Base-by-base conservation (phyloP, 164 flowering plant genomes). In the Cinnamomum chago region DNA sequence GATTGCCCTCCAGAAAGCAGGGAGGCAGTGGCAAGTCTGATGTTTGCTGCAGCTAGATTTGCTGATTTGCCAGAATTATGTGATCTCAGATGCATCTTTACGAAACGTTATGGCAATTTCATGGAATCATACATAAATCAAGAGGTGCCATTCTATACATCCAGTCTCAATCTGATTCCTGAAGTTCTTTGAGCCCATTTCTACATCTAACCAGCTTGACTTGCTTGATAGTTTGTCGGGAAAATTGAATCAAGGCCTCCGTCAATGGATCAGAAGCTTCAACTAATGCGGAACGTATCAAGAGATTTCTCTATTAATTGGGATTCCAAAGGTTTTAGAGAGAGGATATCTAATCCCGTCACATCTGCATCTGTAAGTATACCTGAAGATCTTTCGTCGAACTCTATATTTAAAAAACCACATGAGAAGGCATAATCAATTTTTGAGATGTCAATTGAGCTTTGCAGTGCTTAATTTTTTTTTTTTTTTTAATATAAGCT, bases 1-100 rank as follows among this genome's bases (percentile, higher is more conserved):
- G 93, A 85, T 58, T 95, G 98, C 77, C 99, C 98, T 51, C 91
- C 88, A 62, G 94, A 93, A 71, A 88, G 94, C 80, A 84, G 83
- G 79, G 91, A 85, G 82, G 91, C 97, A 69, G 90, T 90, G 5
- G 84, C 92, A 30, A 90, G 93, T 58, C 82, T 95, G 68, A 89
- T 92, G 88, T 90, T 86, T 86, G 99, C 99, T 68, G 99, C 99
- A 1, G 92, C 99, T 25, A 85, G 98, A 77, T 90, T 88, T 79
- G 89, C 98, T 40, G 98, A 93, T 80, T 82, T 95, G 70, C 98
- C 96, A 20, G 97, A 93, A 75, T 79, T 96, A 65, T 91, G 97
- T 70, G 93, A 89, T 40, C 90, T 96, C 10, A 87, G 99, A 80
- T 76, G 88, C 23, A 62, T 85, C 58, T 90, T 96, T 79, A 83